Evolutionary conservation across 805 yeast genomes (phyloP), one percentile per base, ranked within the genome.

Genomic region (Jamesozyma hellenica): DNA sequence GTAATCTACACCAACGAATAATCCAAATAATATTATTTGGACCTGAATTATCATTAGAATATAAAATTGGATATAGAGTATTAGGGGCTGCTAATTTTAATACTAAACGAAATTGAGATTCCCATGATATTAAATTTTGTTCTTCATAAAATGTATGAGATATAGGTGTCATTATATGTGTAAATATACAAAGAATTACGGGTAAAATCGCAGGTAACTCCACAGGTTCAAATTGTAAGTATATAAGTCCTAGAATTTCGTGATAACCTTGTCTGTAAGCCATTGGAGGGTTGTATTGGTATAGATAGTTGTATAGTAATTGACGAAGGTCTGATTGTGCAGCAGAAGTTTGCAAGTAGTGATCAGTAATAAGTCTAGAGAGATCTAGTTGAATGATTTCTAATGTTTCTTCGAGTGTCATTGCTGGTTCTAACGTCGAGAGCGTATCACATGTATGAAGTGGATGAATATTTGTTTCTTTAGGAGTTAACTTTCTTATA

Each of bases 191-290:
- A 19, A 56, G 26, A 34, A 36, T 15, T 28, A 28, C 26, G 26
- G 42, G 15, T n/a, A 34, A 12, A n/a, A 14, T 6, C 11, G 25
- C 19, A 13, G 30, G 28, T 27, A 21, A 12, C 1, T 30, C 26
- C 26, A 37, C 38, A 12, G 40, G 36, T 34, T 48, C 44, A 14
- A 55, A 34, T 35, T 57, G 59, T 36, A 56, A 28, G 36, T 50
- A 58, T 8, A 58, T 46, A 28, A 52, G 38, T 10, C 56, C 58
- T 17, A 58, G 45, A 10, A 58, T 33, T 39, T 58, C 63, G 38
- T 58, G 63, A 39, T 48, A 57, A 1, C 63, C 63, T 39, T 58
- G 63, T 37, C 49, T 56, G 43, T 58, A 58, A 21, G 23, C 23
- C 5, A 21, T 21, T 21, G 23, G 23, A 21, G 23, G 23, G 23